Conservation (phyloP, 202 grass and related monocot genomes). For the Sporobolus alterniflorus region DNA sequence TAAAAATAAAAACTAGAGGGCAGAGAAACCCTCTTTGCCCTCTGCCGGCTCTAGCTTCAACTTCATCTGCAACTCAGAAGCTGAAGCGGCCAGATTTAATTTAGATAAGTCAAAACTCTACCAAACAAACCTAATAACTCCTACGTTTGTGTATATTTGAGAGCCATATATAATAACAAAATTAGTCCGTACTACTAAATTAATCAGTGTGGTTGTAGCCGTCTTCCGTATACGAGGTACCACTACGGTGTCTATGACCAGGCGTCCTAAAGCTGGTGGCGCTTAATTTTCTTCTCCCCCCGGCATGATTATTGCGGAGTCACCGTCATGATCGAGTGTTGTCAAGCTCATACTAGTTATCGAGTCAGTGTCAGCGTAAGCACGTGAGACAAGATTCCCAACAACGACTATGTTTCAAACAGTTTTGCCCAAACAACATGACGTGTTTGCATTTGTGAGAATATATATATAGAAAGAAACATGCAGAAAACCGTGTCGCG, state of each 20-base stretch:
- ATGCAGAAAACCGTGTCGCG: too few species aligned
- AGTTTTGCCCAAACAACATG: constrained; percentile 5
- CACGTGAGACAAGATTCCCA: constrained; percentile 15
- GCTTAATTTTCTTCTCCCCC: not conserved
- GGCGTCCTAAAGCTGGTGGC: not conserved
- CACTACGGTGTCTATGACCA: too few species aligned
- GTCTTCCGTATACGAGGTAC: not conserved
- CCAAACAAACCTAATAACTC: not conserved
- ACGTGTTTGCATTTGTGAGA: too few species aligned
- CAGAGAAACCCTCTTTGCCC: too few species aligned
- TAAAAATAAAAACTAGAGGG: too few species aligned
- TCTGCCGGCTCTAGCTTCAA: too few species aligned
- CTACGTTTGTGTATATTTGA: not conserved
- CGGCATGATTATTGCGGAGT: not conserved
- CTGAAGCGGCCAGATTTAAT: too few species aligned
- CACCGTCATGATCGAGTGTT: not conserved
- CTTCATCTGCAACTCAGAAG: too few species aligned
- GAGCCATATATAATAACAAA: not conserved
- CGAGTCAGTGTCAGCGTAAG: constrained; percentile 13
- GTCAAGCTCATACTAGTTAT: not conserved
- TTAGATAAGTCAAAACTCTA: too few species aligned
- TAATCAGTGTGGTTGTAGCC: not conserved
- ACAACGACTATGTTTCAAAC: not conserved
- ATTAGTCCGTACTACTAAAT: not conserved
- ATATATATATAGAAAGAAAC: too few species aligned